Evolutionary conservation across 2,329 filamentous ascomycete species (phyloP), one percentile per base, ranked within the genome.

Genomic region (Stachybotrys chlorohalonatus): DNA sequence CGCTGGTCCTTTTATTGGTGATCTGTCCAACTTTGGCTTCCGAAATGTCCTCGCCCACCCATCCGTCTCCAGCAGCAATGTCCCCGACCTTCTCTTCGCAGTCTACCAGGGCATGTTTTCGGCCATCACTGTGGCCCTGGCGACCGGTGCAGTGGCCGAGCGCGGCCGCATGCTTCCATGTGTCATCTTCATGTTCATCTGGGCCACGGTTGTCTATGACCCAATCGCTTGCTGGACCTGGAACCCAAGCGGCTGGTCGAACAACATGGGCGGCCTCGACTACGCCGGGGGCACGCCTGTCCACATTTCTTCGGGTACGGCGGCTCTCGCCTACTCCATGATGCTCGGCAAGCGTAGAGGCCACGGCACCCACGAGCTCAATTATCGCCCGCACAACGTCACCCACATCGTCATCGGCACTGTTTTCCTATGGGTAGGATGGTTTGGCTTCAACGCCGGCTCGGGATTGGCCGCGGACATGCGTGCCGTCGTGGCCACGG

Each of bases 151-250:
- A 51, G 88, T 91, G 36, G 90, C 90, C 52, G 91, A 96, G 69
- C 82, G 91, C 61, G 91, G 91, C 57, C 84, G 90, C 57, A 92
- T 95, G 85, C 82, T 94, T 6, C 90, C 91, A 11, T 91, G 87
- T 68, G 83, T 95, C 61, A 78, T 95, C 65, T 95, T 95, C 78
- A 94, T 95, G 86, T 93, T 96, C 66, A 75, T 95, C 68, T 96
- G 91, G 91, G 81, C 87, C 1, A 96, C 91, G 6, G 67, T 95
- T 56, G 87, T 96, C 67, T 96, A 96, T 72, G 90, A 96, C 64
- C 88, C 90, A 2, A 91, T 96, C 66, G 91, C 91, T 49, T 95
- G 90, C 79, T 96, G 91, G 91, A 95, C 89, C 8, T 96, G 91
- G 91, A 95, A 95, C 68, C 71, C 87, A 1, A 75, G 76, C 36